These are phyloP conservation scores for Chlorociboria aeruginascens DNA, from an alignment of 495 filamentous ascomycete genomes.

Conservation along the genomic window DNA sequence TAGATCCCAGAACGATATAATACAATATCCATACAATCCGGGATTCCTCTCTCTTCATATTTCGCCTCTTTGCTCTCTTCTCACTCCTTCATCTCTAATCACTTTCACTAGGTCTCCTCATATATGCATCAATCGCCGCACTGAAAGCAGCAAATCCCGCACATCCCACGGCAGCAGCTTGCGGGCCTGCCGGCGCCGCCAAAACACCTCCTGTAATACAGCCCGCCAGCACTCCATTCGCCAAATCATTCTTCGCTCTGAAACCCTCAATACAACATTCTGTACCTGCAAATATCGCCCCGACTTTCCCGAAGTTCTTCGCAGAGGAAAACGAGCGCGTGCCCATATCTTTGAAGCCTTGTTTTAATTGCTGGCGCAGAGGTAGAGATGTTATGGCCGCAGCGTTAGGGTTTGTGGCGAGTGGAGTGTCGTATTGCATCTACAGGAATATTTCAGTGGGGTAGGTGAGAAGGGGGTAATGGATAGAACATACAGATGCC, in stretches of 20 bases:
- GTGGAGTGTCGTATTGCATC: conserved; percentile 87
- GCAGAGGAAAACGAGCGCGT: conserved; percentile 69
- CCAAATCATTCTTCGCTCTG: conserved; percentile 86
- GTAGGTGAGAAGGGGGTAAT: not conserved
- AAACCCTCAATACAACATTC: conserved; percentile 92
- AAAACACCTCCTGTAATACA: conserved; percentile 86
- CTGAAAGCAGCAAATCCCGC: conserved; percentile 93
- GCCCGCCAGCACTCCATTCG: conserved; percentile 76
- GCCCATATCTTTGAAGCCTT: conserved; percentile 92
- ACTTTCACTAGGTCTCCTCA: conserved; percentile 51
- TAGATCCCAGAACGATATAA: no score
- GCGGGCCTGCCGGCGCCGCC: conserved; percentile 74
- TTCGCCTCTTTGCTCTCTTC: not conserved
- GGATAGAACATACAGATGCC: conserved; percentile 56
- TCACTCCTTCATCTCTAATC: conserved; percentile 20
- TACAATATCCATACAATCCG: not conserved
- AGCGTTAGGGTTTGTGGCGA: conserved; percentile 43
- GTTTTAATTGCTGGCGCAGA: conserved; percentile 63
- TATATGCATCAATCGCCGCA: conserved; percentile 86
- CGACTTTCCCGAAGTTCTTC: conserved; percentile 90
- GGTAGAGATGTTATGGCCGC: conserved; percentile 59
- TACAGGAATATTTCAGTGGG: conserved; percentile 21
- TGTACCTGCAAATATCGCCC: conserved; percentile 79
- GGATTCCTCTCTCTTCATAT: not conserved
- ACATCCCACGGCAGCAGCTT: conserved; percentile 81